phyloP scores from a whole-genome alignment of 2,329 filamentous ascomycete genomes.

The Juglanconis sp. region DNA sequence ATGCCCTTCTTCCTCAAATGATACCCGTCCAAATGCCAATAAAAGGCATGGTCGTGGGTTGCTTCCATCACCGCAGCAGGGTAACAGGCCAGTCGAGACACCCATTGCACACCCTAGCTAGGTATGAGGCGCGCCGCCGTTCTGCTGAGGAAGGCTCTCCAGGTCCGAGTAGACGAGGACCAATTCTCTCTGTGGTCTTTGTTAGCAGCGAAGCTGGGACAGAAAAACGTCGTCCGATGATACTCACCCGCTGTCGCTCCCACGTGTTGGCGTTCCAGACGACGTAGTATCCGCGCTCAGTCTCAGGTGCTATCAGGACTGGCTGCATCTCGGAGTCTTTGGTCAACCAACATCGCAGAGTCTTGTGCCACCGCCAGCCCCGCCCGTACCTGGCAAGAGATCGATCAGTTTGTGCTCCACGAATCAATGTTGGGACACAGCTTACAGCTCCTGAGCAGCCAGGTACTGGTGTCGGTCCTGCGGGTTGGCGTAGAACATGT shows the following conservation, averaged over 20 bases:
- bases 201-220: slow-evolving; percentile 16
- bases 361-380: slow-evolving; percentile 69
- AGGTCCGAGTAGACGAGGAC: slow-evolving; percentile 61
- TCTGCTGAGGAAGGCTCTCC: slow-evolving; percentile 40
- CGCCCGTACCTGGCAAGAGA: slow-evolving; percentile 48
- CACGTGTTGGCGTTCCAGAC: slow-evolving; percentile 62
- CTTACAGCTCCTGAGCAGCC: slow-evolving; percentile 62
- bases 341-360: slow-evolving; percentile 63
- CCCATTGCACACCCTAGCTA: slow-evolving; percentile 1
- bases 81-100: background rate
- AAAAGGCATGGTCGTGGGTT: background rate
- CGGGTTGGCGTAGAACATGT: slow-evolving; percentile 67
- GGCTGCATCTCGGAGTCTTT: slow-evolving; percentile 66
- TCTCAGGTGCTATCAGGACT: slow-evolving; percentile 53
- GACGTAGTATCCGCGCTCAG: slow-evolving; percentile 65
- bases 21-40: background rate
- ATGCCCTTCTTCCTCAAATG: background rate
- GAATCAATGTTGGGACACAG: background rate
- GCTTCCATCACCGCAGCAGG: background rate
- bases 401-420: background rate
- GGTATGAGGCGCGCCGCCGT: slow-evolving; percentile 4
- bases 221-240: background rate
- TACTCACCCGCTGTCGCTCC: slow-evolving; percentile 60
- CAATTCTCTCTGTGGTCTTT: slow-evolving; percentile 49
- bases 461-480: slow-evolving; percentile 61